Conservation (phyloP, 2,329 filamentous ascomycete genomes). For the Dactylellina cionopaga region DNA sequence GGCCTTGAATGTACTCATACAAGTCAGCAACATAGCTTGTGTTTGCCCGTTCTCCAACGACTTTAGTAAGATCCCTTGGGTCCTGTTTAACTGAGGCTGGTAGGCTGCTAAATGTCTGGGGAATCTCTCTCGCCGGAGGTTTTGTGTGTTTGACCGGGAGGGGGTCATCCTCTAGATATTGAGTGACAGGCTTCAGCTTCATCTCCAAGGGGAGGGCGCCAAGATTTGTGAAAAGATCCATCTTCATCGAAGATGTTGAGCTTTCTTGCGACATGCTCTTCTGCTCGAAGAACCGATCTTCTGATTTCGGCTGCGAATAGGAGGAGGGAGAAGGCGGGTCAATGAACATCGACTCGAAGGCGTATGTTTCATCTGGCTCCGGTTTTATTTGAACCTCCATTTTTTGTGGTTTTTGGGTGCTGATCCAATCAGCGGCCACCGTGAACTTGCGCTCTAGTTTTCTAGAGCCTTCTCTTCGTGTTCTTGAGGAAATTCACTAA, state of each 20-base stretch:
- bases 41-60: conserved; percentile 34
- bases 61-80: conserved; percentile 26
- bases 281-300: not conserved
- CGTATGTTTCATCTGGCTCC: not conserved
- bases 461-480: not conserved
- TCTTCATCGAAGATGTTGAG: not conserved
- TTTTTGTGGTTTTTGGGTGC: not conserved
- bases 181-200: conserved; percentile 20
- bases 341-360: not conserved
- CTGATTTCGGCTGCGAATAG: not conserved
- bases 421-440: conserved; percentile 5
- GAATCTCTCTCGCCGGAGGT: conserved; percentile 30
- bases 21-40: conserved; percentile 46
- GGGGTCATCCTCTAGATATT: conserved; percentile 27
- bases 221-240: conserved; percentile 21
- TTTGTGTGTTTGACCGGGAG: conserved; percentile 37
- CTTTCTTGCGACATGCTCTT: not conserved
- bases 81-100: conserved; percentile 26
- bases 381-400: conserved; percentile 28
- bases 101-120: conserved; percentile 35
- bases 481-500: not conserved
- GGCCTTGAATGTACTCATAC: conserved; percentile 48
- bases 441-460: not conserved
- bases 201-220: conserved; percentile 22
- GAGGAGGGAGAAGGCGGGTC: conserved; percentile 1